A percentile compares a stretch with the other conserved stretches of the same genome.
Evolutionary conservation across 192 early-diverging fungal genomes (phyloP).

Genomic region (Backusella liffmaniae): DNA sequence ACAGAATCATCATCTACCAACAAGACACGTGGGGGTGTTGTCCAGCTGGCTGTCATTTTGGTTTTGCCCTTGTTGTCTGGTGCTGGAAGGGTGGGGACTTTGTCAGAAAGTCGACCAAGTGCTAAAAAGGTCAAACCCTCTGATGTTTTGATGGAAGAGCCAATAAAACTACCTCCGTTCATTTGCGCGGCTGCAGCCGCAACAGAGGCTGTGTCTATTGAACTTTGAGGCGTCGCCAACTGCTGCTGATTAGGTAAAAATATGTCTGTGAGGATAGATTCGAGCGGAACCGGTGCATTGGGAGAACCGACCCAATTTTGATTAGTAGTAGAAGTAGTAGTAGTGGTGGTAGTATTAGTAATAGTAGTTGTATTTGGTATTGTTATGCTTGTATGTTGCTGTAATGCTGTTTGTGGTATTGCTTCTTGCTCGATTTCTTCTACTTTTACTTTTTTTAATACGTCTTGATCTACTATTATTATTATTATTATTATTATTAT

Average conservation of each 20-base stretch:
- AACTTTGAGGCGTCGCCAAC: not conserved
- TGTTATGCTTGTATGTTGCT: not conserved
- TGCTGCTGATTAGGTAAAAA: conserved; percentile 7
- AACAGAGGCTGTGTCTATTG: conserved; percentile 15
- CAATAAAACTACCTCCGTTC: conserved; percentile 23
- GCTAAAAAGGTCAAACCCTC: conserved; percentile 16
- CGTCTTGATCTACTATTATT: not conserved
- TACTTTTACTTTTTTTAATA: not conserved
- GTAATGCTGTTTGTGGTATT: not conserved
- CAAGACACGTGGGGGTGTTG: conserved; percentile 48
- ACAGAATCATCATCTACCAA: conserved; percentile 72
- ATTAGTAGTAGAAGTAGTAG: not conserved
- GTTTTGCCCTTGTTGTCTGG: not conserved
- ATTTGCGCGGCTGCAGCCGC: conserved; percentile 21
- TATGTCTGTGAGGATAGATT: conserved; percentile 5
- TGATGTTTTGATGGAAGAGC: conserved; percentile 15
- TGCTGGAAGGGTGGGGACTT: not conserved
- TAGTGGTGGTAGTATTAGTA: not conserved
- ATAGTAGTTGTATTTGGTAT: not conserved
- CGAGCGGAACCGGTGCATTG: not conserved
- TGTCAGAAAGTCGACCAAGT: conserved; percentile 5
- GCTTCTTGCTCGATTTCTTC: not conserved
- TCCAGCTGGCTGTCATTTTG: conserved; percentile 17
- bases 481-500: not conserved
- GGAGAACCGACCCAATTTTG: not conserved